These are phyloP conservation scores for Dothidotthia symphoricarpi DNA, from an alignment of 2,329 filamentous ascomycete genomes.

Conservation along the genomic window DNA sequence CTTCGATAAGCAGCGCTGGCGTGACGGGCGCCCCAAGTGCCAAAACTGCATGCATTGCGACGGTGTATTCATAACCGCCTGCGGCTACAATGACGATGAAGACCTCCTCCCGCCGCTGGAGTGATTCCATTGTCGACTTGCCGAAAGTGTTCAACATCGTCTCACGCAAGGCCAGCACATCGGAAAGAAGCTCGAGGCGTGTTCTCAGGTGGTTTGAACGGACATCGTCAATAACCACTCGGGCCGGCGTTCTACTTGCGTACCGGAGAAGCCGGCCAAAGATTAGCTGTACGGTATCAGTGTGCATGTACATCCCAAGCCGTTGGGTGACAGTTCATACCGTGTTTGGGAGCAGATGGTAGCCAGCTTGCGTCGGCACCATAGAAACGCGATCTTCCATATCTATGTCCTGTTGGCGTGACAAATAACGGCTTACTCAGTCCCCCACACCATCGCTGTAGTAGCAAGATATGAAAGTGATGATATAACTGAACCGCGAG, in stretches of 20 bases:
- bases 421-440: slow-evolving; percentile 5
- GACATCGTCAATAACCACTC: slow-evolving; percentile 43
- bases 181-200: slow-evolving; percentile 46
- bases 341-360: slow-evolving; percentile 32
- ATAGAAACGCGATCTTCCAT: slow-evolving; percentile 33
- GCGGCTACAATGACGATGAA: slow-evolving; percentile 49
- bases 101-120: slow-evolving; percentile 40
- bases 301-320: not conserved
- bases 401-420: slow-evolving; percentile 1
- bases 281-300: slow-evolving; percentile 30
- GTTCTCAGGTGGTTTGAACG: slow-evolving; percentile 40
- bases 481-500: slow-evolving; percentile 14
- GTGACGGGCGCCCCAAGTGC: slow-evolving; percentile 49
- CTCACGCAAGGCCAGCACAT: slow-evolving; percentile 47
- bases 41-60: slow-evolving; percentile 50
- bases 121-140: slow-evolving; percentile 22
- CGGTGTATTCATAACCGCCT: slow-evolving; percentile 50
- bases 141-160: slow-evolving; percentile 35
- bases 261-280: slow-evolving; percentile 46
- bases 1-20: slow-evolving; percentile 44
- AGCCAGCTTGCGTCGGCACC: slow-evolving; percentile 29
- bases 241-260: slow-evolving; percentile 36
- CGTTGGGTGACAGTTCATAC: slow-evolving; percentile 12
- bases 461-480: no score
- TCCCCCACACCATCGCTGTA: no score